Base-by-base conservation (phyloP, 805 yeast species). In the Wickerhamomyces bisporus region DNA sequence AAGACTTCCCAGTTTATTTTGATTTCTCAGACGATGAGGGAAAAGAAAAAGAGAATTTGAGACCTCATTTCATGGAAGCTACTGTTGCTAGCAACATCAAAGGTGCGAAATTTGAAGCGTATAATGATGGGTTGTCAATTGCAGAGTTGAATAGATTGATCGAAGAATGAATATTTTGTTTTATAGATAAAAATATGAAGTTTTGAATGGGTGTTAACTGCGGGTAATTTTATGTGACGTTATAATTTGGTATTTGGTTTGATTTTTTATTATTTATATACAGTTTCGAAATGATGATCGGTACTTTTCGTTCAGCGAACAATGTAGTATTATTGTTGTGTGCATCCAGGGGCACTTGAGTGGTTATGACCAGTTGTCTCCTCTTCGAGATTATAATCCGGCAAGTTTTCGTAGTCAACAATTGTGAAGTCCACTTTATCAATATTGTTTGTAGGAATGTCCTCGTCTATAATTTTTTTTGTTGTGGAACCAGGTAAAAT, bases 401-500 rank as follows among this genome's bases (percentile, higher is more conserved):
- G 61, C 14, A 57, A 41, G 19, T 55, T 56, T 8, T 45, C 44
- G 3, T 46, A 28, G 20, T 42, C 35, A 10, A 58, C 40, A 13
- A 62, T 47, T 9, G 49, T 52, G 34, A 47, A 57, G 12, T 46
- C 47, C 4, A 47, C 52, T 14, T 60, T 55, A 24, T 53, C 52
- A 28, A 61, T 59, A 14, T 61, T 50, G 34, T 58, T 66, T 11
- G 34, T 42, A 6, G 57, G 49, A 19, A 57, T 53, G 8, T 49
- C 48, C 16, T 47, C 44, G 10, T 38, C 41, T 7, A 35, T 25
- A 12, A 32, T 23, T 14, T 41, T 35, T 27, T 36, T 29, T 30
- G 34, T 26, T 24, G 35, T 34, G 34, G 36, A 36, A 6, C 52
- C 59, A 4, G 85, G 88, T 35, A 84, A 61, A 16, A 81, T 62